Percentiles rank a stretch among this genome's conserved stretches.
Evolutionary conservation across 2,329 filamentous ascomycete species (phyloP).

Genomic region (Ceratocystis ficicola): DNA sequence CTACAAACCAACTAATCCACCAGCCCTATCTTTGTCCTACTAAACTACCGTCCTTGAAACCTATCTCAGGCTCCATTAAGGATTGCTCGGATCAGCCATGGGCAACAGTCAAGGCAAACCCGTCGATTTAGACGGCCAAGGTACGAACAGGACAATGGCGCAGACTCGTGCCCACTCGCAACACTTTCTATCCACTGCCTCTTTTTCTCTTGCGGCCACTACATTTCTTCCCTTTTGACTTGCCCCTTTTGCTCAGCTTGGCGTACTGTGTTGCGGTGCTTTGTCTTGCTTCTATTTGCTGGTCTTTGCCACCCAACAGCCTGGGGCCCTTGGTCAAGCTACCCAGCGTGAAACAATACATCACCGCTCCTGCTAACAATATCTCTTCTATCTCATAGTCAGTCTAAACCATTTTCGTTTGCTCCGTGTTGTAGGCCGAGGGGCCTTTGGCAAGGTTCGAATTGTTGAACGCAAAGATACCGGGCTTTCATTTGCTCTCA

Average conservation of each 20-base stretch:
- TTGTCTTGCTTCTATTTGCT: neutral
- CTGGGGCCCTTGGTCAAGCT: no score
- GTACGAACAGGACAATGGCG: slow-evolving; percentile 35
- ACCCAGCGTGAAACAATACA: no score
- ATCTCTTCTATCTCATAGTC: slow-evolving; percentile 40
- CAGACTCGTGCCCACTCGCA: neutral
- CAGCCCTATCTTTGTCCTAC: neutral
- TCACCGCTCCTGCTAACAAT: neutral
- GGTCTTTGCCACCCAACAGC: neutral
- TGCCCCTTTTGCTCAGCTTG: neutral
- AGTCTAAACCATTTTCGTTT: slow-evolving; percentile 96
- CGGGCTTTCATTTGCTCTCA: slow-evolving; percentile 82
- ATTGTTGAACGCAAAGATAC: slow-evolving; percentile 98
- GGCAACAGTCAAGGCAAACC: slow-evolving; percentile 93
- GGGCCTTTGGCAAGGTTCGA: slow-evolving; percentile 95
- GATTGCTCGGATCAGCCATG: slow-evolving; percentile 35
- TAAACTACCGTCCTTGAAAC: slow-evolving; percentile 1
- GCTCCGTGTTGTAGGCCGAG: slow-evolving; percentile 88
- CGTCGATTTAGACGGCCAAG: slow-evolving; percentile 84
- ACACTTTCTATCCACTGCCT: neutral
- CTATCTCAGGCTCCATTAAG: neutral
- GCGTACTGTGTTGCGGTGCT: neutral
- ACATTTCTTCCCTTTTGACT: neutral
- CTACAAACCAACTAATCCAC: neutral
- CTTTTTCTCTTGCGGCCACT: neutral